Evolutionary conservation across 2,329 filamentous ascomycete genomes (phyloP), one percentile per base, ranked within the genome.

Genomic region (Myriosclerotinia duriaeana): DNA sequence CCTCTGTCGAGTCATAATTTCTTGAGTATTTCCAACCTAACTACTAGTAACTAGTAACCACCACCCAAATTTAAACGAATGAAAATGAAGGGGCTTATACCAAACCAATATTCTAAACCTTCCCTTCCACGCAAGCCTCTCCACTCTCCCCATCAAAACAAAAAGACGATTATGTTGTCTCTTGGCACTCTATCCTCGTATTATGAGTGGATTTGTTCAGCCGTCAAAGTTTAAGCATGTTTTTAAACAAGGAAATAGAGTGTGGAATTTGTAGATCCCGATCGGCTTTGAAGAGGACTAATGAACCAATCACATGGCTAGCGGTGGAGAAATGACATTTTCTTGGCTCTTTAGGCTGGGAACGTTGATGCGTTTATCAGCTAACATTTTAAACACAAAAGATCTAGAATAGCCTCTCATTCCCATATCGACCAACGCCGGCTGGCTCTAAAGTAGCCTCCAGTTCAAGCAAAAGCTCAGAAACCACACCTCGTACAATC

Each of bases 201-300:
- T 59, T 6, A 6, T 59, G 40, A 59, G 55, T 59, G 55, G 55
- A 8, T 22, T 12, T 46, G 17, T 34, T 5, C 40, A 46, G 55
- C 26, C 55, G 26, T 59, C 55, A 59, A 59, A 59, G 40, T 59
- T 59, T 59, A 59, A 59, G 55, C 55, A 59, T 59, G 55, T 59
- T 59, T 59, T 59, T 59, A 59, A 40, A n/a, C 0, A 15, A 34
- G 55, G 9, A 46, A 22, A 36, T 59, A 46, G 20, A 59, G 40
- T 59, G 55, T 59, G 17, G 55, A 59, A 46, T 40, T 17, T 59
- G 55, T 59, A 26, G 55, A 59, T 59, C 55, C 26, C 11, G 26
- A 17, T 59, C 40, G 55, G 55, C 40, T 59, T 17, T 34, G 15
- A n/a, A 53, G 52, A 20, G 17, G 14, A n/a, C 9, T 5, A 54